Conservation (phyloP, 805 yeast genomes). For the Saturnispora sanitii region DNA sequence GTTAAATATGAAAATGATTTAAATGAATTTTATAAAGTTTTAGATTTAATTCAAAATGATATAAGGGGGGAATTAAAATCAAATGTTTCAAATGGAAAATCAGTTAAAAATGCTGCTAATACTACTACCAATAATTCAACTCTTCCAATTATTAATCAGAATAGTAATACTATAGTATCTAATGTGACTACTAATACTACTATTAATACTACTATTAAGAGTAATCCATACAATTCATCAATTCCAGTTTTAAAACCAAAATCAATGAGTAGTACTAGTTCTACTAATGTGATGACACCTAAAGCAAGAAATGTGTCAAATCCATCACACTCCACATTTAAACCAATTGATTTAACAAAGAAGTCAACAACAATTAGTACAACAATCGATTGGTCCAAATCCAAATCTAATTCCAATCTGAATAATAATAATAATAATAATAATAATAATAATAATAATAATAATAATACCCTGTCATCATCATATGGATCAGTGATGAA, state of each 20-base stretch:
- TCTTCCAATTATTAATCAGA: too few species aligned
- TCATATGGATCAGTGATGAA: too few species aligned
- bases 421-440: too few species aligned
- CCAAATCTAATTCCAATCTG: too few species aligned
- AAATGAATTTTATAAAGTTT: constrained; percentile 12
- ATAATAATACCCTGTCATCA: too few species aligned
- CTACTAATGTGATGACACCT: neutral
- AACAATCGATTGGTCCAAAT: neutral
- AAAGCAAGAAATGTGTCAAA: neutral
- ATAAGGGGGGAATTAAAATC: constrained; percentile 9
- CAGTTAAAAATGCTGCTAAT: neutral
- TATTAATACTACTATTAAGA: too few species aligned
- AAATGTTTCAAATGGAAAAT: neutral
- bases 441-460: too few species aligned
- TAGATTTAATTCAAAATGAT: constrained; percentile 12
- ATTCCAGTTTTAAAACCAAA: too few species aligned
- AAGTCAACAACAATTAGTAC: neutral
- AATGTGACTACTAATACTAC: too few species aligned
- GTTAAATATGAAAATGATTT: constrained; percentile 19
- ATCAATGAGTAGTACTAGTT: neutral
- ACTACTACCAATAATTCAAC: neutral
- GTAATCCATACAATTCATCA: too few species aligned
- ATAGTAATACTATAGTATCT: too few species aligned
- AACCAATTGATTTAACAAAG: neutral
- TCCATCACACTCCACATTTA: neutral